Evolutionary conservation across 257 asterid species (phyloP), one percentile per base, ranked within the genome.

Genomic region (Handroanthus guayacan): DNA sequence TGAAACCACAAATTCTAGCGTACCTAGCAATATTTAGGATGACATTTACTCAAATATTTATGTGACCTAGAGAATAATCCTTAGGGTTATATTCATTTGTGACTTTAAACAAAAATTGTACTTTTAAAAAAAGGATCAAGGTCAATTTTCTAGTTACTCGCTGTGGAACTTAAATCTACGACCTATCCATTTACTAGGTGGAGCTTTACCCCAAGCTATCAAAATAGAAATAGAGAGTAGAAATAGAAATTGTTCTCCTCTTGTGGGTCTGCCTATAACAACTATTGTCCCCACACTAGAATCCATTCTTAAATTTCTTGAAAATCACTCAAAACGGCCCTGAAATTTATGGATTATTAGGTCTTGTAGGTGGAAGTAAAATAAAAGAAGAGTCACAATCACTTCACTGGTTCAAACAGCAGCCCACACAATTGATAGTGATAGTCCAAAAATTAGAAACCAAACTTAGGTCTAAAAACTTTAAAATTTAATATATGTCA

Each of bases 401-500:
- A 52, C 54, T 50, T 54, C 20, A 55, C 73, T 38, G 67, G 78
- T 70, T 62, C 76, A 79, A 75, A 8, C 69, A 63, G 52, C 36
- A 43, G 25, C 51, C 67, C 66, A 75, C 69, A 69, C 54, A 56
- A 67, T 79, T 70, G 90, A 88, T 74, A 56, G 83, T 58, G 89
- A 86, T 76, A 67, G 76, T 84, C 85, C 80, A 80, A 73, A 77
- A 11, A 54, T 54, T 56, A 65, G 72, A 78, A 76, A 76, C 87
- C 84, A 82, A 79, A 76, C 54, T 72, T 76, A 62, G 11, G 18
- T 48, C 38, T 63, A 18, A 67, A 38, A 37, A 5, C 45, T 55
- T 25, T 79, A 70, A 69, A 75, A 64, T n/a, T 82, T 79, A 16
- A 84, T 62, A 66, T 51, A 72, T 31, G 75, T 87, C 90, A 86